Evolutionary conservation across 768 basidiomycete genomes (phyloP).

Genomic region (Strobilomyces dryophilus): DNA sequence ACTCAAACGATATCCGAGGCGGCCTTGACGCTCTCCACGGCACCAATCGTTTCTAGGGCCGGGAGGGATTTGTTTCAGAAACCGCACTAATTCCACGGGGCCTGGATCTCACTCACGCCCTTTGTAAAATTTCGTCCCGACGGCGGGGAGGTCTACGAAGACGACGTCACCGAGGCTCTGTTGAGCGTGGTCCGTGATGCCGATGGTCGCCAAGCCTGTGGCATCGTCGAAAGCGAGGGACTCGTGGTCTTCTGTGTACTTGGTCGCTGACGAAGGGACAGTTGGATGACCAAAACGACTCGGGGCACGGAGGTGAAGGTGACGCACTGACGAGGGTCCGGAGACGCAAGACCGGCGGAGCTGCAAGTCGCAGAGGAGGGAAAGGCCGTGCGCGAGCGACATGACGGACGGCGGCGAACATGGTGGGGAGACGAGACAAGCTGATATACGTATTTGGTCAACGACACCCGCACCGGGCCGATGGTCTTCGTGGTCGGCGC

Average conservation of each 20-base stretch:
- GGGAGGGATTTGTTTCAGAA: neutral
- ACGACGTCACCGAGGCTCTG: slow-evolving; percentile 92
- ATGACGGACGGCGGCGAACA: slow-evolving; percentile 17
- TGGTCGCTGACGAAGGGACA: slow-evolving; percentile 19
- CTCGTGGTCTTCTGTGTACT: slow-evolving; percentile 88
- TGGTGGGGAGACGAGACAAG: slow-evolving; percentile 5
- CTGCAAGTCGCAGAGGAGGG: slow-evolving; percentile 2
- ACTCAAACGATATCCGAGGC: slow-evolving; percentile 85
- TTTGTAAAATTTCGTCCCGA: slow-evolving; percentile 58
- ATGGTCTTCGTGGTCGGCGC: neutral
- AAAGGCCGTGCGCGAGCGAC: slow-evolving; percentile 11
- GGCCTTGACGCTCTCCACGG: slow-evolving; percentile 95
- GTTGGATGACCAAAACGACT: neutral
- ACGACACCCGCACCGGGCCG: slow-evolving; percentile 12
- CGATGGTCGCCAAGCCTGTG: slow-evolving; percentile 73
- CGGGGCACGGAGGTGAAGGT: neutral
- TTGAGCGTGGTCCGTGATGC: slow-evolving; percentile 92
- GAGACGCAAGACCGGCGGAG: neutral
- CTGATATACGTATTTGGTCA: slow-evolving; percentile 16
- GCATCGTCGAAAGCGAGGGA: slow-evolving; percentile 72
- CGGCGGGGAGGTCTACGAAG: slow-evolving; percentile 83
- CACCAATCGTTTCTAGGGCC: slow-evolving; percentile 71
- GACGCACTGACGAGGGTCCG: slow-evolving; percentile 28
- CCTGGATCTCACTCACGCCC: slow-evolving; percentile 57
- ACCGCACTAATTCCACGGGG: neutral